Conservation (phyloP, 2,329 filamentous ascomycete genomes). For the Ascochyta viciae-villosae region DNA sequence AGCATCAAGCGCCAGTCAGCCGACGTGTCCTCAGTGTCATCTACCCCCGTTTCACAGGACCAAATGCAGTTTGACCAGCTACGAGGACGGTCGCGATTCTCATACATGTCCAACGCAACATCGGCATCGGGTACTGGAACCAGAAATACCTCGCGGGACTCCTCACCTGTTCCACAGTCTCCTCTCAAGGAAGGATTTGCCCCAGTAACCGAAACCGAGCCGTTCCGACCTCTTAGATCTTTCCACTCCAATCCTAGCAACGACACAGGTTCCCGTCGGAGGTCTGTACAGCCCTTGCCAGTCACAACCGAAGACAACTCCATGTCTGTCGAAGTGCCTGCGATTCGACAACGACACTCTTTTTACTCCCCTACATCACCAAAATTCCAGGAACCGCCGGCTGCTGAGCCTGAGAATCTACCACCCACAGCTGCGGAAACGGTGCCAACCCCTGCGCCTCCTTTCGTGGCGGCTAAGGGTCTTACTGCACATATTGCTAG, state of each 20-base stretch:
- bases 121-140: slow-evolving; percentile 43
- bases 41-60: slow-evolving; percentile 45
- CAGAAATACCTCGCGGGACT: slow-evolving; percentile 43
- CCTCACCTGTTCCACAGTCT: slow-evolving; percentile 46
- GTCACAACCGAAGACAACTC: slow-evolving; percentile 44
- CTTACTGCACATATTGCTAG: slow-evolving; percentile 15
- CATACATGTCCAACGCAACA: slow-evolving; percentile 48
- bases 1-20: slow-evolving; percentile 41
- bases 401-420: slow-evolving; percentile 7
- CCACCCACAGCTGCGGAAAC: neutral
- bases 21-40: slow-evolving; percentile 45
- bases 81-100: slow-evolving; percentile 46
- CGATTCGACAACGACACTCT: slow-evolving; percentile 39
- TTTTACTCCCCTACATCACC: slow-evolving; percentile 40
- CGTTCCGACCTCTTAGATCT: slow-evolving; percentile 45
- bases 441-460: neutral
- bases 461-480: slow-evolving; percentile 7
- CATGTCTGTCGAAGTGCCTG: slow-evolving; percentile 25
- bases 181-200: slow-evolving; percentile 39
- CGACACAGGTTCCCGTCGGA: slow-evolving; percentile 38
- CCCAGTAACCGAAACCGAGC: slow-evolving; percentile 25
- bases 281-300: slow-evolving; percentile 50
- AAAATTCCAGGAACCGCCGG: slow-evolving; percentile 21
- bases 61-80: slow-evolving; percentile 47
- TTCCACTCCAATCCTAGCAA: slow-evolving; percentile 48